phyloP scores from a whole-genome alignment of 1,284 basidiomycete species.

The Hymenochaete sp. region DNA sequence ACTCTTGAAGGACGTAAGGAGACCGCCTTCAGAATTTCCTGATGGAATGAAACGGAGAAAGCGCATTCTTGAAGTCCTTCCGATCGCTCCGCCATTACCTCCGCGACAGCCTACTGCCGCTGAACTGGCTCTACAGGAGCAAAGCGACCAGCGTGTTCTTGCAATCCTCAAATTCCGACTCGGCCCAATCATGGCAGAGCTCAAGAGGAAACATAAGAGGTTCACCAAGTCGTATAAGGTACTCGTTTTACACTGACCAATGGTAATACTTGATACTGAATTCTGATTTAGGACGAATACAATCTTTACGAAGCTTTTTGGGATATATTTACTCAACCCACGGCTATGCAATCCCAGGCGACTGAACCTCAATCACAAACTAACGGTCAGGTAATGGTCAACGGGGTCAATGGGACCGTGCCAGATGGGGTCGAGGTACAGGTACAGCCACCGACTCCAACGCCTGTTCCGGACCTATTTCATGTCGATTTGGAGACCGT shows the following conservation, averaged over 20 bases:
- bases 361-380: conserved; percentile 29
- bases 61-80: conserved; percentile 79
- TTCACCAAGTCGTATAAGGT: conserved; percentile 82
- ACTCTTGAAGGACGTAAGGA: conserved; percentile 56
- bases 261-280: conserved; percentile 2
- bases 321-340: conserved; percentile 14
- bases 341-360: neutral
- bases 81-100: conserved; percentile 83
- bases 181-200: conserved; percentile 78
- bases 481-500: conserved; percentile 90
- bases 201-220: conserved; percentile 90
- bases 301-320: conserved; percentile 36
- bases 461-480: conserved; percentile 36
- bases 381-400: conserved; percentile 39
- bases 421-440: conserved; percentile 26
- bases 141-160: conserved; percentile 72
- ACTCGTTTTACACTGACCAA: conserved; percentile 25
- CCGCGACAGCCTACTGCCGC: conserved; percentile 76
- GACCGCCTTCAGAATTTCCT: conserved; percentile 83
- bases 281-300: conserved; percentile 57
- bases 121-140: conserved; percentile 78
- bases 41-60: conserved; percentile 83
- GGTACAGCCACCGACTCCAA: conserved; percentile 12
- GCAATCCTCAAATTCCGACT: conserved; percentile 84
- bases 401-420: conserved; percentile 29